These are phyloP conservation scores for Lachancea kluyveri DNA, from an alignment of 805 yeast genomes.

Conservation along the genomic window DNA sequence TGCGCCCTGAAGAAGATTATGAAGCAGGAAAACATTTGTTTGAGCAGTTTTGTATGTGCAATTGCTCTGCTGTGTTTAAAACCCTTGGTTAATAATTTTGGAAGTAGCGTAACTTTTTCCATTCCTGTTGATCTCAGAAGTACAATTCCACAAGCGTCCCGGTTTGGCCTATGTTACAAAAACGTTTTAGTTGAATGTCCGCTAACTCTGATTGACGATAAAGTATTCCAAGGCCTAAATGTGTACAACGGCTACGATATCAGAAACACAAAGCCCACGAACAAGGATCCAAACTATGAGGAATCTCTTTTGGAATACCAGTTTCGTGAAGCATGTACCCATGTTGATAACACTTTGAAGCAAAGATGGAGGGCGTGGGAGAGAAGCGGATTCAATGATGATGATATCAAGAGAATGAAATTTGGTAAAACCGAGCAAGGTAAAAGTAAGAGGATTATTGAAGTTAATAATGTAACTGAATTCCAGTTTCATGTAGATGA, in stretches of 20 bases:
- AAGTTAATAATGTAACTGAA: constrained; percentile 24
- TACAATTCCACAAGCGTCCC: constrained; percentile 7
- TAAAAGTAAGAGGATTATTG: constrained; percentile 12
- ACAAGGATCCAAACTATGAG: constrained; percentile 11
- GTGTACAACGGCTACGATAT: constrained; percentile 19
- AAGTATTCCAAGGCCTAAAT: constrained; percentile 9
- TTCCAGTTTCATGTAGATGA: constrained; percentile 5
- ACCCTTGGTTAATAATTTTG: constrained; percentile 16
- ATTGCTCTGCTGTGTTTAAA: constrained; percentile 25
- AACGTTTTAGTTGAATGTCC: constrained; percentile 25
- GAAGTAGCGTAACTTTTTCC: constrained; percentile 18
- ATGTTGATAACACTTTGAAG: constrained; percentile 13
- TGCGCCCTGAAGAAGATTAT: constrained; percentile 12
- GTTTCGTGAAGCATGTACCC: constrained; percentile 18
- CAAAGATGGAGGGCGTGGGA: constrained; percentile 19
- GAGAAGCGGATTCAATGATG: constrained; percentile 21
- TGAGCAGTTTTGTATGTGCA: constrained; percentile 24
- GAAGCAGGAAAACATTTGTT: constrained; percentile 16
- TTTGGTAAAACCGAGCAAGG: constrained; percentile 10
- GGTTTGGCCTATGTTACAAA: constrained; percentile 22
- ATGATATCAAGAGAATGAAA: constrained; percentile 27
- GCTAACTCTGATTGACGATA: constrained; percentile 18
- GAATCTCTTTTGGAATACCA: constrained; percentile 22
- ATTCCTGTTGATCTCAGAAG: constrained; percentile 22
- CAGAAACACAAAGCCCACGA: constrained; percentile 9